Evolutionary conservation across 352 stramenopile species (phyloP).

Genomic region (Phytophthora hybrid): DNA sequence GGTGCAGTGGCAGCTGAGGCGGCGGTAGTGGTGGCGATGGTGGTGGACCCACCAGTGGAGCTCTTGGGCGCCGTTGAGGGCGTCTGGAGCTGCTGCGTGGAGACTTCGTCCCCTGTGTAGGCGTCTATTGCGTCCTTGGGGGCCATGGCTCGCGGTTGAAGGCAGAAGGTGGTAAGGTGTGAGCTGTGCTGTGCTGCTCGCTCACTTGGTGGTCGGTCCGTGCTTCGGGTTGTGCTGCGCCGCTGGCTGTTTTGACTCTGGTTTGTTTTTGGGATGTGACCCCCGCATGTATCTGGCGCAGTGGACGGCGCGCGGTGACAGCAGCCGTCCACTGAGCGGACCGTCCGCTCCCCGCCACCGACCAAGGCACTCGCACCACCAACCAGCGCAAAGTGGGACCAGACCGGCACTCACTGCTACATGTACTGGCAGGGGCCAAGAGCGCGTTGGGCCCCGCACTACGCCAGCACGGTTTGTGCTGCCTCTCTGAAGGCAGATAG

Average conservation of each 20-base stretch:
- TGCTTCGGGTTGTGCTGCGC: conserved; percentile 23
- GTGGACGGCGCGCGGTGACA: conserved; percentile 23
- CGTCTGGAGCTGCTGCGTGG: conserved; percentile 20
- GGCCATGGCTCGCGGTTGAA: conserved; percentile 40
- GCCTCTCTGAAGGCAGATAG: not conserved
- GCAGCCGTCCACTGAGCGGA: not conserved
- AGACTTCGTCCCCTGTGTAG: conserved; percentile 11
- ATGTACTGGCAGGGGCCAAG: not conserved
- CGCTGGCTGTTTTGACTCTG: conserved; percentile 40
- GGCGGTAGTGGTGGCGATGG: conserved; percentile 1
- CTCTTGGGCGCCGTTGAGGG: too few relatives aligned
- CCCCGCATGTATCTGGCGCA: conserved; percentile 28
- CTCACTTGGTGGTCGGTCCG: conserved; percentile 9
- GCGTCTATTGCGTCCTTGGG: conserved; percentile 49
- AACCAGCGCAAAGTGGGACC: conserved; percentile 8
- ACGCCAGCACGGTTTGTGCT: not conserved
- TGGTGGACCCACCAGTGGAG: not conserved
- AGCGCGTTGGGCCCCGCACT: not conserved
- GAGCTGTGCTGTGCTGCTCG: not conserved
- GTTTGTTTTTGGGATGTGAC: conserved; percentile 40
- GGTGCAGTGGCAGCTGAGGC: too few relatives aligned
- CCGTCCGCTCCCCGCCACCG: conserved; percentile 19
- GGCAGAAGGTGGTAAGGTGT: conserved; percentile 7
- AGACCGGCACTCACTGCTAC: too few relatives aligned
- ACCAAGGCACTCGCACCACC: conserved; percentile 16